Conservation (phyloP, 2,329 filamentous ascomycete genomes). For the Diplodia sapinea region DNA sequence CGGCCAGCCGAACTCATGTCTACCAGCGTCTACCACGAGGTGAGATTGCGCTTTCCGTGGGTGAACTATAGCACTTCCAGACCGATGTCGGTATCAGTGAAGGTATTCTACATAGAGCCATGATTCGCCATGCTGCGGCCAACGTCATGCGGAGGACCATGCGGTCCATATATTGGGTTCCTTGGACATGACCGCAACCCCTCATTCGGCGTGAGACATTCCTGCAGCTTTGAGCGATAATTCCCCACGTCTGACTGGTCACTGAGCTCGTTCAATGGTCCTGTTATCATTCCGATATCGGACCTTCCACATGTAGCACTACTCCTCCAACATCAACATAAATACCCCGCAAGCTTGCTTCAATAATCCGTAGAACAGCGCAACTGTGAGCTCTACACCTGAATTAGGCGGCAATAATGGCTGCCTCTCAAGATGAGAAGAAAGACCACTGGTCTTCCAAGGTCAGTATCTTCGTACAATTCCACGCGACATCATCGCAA, state of each 20-base stretch:
- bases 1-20: neutral
- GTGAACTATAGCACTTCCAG: neutral
- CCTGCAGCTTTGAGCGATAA: neutral
- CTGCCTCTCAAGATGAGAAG: neutral
- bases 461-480: neutral
- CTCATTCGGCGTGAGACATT: neutral
- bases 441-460: constrained; percentile 30
- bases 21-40: too few relatives aligned
- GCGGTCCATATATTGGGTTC: neutral
- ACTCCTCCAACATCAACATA: constrained; percentile 6
- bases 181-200: neutral
- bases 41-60: too few relatives aligned
- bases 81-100: neutral
- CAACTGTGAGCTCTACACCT: neutral
- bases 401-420: neutral
- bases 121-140: neutral
- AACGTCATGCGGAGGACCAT: constrained; percentile 1
- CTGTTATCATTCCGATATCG: constrained; percentile 14
- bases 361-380: neutral
- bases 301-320: constrained; percentile 5
- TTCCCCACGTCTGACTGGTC: neutral
- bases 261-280: neutral
- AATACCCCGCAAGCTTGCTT: constrained; percentile 16
- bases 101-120: neutral
- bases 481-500: too few relatives aligned